Evolutionary conservation across 148 eudicot species (phyloP).

Genomic region (Polygonum aviculare): DNA sequence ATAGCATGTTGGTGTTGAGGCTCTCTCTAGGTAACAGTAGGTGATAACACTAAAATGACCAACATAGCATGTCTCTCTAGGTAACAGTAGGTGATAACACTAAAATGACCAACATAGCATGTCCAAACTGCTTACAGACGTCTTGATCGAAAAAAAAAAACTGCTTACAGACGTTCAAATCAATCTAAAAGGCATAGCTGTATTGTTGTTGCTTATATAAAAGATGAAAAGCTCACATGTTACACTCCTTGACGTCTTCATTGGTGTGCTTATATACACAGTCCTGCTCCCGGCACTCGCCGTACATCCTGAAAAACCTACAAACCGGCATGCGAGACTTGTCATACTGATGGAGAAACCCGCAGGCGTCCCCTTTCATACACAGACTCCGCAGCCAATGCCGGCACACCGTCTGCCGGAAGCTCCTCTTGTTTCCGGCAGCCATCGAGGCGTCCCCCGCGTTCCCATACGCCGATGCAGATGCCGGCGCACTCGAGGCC

Average conservation of each 20-base stretch:
- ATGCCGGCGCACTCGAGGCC: constrained; percentile 18
- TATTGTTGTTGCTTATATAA: too few species aligned
- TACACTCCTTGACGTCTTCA: constrained; percentile 95
- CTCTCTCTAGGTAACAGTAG: too few species aligned
- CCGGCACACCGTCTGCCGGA: constrained; percentile 91
- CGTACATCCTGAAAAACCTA: constrained; percentile 67
- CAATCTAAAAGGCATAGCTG: background rate
- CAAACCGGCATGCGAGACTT: constrained; percentile 95
- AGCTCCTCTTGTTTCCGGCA: constrained; percentile 52
- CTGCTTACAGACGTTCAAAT: background rate
- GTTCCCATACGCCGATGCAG: constrained; percentile 11
- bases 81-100: too few species aligned
- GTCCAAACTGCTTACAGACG: too few species aligned
- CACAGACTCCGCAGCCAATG: constrained; percentile 95
- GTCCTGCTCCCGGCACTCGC: constrained; percentile 93
- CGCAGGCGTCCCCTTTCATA: constrained; percentile 97
- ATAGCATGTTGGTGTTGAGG: background rate
- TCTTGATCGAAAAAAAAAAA: background rate
- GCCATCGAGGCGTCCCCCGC: constrained; percentile 4
- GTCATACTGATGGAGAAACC: constrained; percentile 95
- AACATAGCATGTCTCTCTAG: too few species aligned
- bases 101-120: too few species aligned
- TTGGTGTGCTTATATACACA: constrained; percentile 95
- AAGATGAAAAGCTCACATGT: constrained; percentile 47
- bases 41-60: too few species aligned